phyloP scores from a whole-genome alignment of 2,329 filamentous ascomycete genomes.

The Aureobasidium uvarum region DNA sequence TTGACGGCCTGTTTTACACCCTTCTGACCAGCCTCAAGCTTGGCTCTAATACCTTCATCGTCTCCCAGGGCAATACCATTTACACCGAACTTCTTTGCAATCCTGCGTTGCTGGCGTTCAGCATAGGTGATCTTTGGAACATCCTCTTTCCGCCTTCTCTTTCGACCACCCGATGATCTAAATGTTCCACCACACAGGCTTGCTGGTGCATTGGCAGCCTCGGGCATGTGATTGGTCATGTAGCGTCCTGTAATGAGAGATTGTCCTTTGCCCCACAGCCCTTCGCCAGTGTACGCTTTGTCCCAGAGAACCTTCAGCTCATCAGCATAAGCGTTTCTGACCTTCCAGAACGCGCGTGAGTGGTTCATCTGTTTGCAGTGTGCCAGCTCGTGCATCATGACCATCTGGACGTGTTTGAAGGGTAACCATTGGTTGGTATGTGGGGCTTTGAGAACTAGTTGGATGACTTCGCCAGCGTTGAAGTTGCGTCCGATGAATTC shows the following conservation, averaged over 20 bases:
- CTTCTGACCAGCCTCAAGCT: conserved; percentile 53
- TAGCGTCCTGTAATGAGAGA: conserved; percentile 61
- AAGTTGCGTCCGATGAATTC: conserved; percentile 90
- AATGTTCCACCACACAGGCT: conserved; percentile 82
- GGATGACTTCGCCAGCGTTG: conserved; percentile 83
- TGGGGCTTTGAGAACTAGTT: conserved; percentile 73
- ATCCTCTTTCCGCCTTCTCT: conserved; percentile 55
- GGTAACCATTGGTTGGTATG: conserved; percentile 66
- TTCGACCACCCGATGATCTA: conserved; percentile 52
- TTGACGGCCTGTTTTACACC: conserved; percentile 46
- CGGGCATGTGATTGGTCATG: conserved; percentile 61
- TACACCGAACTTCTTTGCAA: conserved; percentile 71
- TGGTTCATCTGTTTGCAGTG: conserved; percentile 95
- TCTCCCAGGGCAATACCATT: conserved; percentile 68
- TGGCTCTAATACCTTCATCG: conserved; percentile 63
- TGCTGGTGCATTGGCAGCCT: conserved; percentile 44
- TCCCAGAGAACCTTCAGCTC: conserved; percentile 70
- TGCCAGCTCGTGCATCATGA: conserved; percentile 90
- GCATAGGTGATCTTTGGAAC: conserved; percentile 55
- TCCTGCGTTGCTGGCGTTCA: conserved; percentile 69
- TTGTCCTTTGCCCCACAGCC: conserved; percentile 74
- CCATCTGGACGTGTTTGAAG: conserved; percentile 83
- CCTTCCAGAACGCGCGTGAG: conserved; percentile 74
- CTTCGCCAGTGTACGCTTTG: conserved; percentile 72
- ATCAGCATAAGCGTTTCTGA: conserved; percentile 68